Evolutionary conservation across 2,329 filamentous ascomycete genomes (phyloP).

Genomic region (Coniochaeta sp.): DNA sequence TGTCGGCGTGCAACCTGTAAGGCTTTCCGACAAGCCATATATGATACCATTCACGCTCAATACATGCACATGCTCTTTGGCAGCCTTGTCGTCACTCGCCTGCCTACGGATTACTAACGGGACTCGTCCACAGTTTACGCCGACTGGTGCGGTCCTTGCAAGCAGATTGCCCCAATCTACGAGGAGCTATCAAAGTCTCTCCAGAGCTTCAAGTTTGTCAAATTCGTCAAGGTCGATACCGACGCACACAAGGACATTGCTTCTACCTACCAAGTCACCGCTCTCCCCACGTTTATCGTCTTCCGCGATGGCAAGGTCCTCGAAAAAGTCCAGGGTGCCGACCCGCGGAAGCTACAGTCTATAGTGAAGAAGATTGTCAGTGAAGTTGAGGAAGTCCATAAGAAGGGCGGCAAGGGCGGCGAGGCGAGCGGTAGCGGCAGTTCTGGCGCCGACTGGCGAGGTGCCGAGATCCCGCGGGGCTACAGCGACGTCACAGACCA

Average conservation of each 20-base stretch:
- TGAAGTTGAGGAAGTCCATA: conserved; percentile 54
- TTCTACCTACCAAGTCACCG: conserved; percentile 62
- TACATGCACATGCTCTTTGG: not conserved
- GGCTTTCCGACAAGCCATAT: not conserved
- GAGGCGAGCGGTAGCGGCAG: conserved; percentile 32
- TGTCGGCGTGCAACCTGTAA: not conserved
- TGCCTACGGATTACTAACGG: conserved; percentile 16
- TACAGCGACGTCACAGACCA: conserved; percentile 79
- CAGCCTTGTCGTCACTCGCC: not conserved
- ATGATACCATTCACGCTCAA: not conserved
- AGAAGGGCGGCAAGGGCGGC: conserved; percentile 18
- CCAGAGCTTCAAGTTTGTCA: conserved; percentile 63
- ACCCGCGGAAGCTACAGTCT: conserved; percentile 61
- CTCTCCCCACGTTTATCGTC: conserved; percentile 87
- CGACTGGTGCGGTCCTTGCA: conserved; percentile 80
- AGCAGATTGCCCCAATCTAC: conserved; percentile 75
- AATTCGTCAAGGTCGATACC: conserved; percentile 82
- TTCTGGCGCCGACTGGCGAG: conserved; percentile 55
- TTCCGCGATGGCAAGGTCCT: conserved; percentile 65
- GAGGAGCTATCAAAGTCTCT: conserved; percentile 66
- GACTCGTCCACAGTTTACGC: conserved; percentile 66
- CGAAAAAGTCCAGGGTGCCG: conserved; percentile 66
- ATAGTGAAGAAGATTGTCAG: conserved; percentile 63
- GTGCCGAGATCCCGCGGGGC: conserved; percentile 66
- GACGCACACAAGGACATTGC: conserved; percentile 70